Base-by-base conservation (phyloP, 768 basidiomycete genomes). In the Erythrobasidium yunnanense region DNA sequence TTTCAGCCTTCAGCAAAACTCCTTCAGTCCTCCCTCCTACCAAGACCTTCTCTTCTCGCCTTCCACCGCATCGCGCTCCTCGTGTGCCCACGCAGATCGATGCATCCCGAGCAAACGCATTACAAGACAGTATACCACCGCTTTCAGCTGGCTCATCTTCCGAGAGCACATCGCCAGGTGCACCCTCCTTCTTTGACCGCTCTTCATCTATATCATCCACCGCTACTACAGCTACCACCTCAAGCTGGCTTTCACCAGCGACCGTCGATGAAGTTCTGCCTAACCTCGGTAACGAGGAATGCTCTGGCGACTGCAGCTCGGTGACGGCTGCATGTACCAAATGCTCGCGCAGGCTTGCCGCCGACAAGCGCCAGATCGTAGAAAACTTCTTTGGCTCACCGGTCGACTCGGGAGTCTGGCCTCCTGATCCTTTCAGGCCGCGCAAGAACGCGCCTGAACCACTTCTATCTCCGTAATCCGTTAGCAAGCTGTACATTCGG, bases 361-460 rank as follows among this genome's bases (percentile, higher is more conserved):
- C 13, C 18, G 57, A 13, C 2, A 52, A 52, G n/a, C 23, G 25
- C 20, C 32, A 22, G 3, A 5, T 47, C 11, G 20, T 49, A 20
- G n/a, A 20, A 13, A 30, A 29, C 42, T 30, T 25, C 50, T 34
- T 23, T 22, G n/a, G 32, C 22, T 7, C 42, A 6, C 42, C 35
- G 13, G 57, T 35, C 38, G 65, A 33, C 25, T 29, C 27, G 8
- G 67, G 57, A 1, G 25, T 42, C 7, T 68, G 67, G 67, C 67
- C 67, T 2, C 67, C 67, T 2, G 46, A 65, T 17, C 63, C 62
- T n/a, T 68, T 68, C 60, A 51, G 45, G 30, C 67, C 67, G 13
- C 23, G 49, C 11, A 13, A 51, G 49, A 7, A 25, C 11, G 22
- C 11, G 22, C 22, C 49, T 13, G 49, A 11, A 13, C 49, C 17